phyloP scores from a whole-genome alignment of 768 basidiomycete genomes.

The Tephrocybe sp. region DNA sequence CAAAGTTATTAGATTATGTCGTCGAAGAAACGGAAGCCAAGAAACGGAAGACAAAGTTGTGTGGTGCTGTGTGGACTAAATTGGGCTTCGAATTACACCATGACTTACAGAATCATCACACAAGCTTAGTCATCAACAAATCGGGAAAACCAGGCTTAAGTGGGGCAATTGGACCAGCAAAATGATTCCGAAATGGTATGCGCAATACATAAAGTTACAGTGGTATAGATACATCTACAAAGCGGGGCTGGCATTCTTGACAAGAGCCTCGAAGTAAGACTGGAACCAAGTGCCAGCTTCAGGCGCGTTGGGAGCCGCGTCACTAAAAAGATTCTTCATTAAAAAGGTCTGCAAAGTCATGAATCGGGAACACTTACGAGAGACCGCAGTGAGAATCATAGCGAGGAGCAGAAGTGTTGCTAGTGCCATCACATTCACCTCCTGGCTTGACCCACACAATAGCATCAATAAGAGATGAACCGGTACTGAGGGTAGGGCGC shows the following conservation, averaged over 20 bases:
- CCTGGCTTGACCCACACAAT: slow-evolving; percentile 71
- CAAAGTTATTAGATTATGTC: slow-evolving; percentile 19
- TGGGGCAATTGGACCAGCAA: too few species aligned
- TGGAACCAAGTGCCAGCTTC: slow-evolving; percentile 73
- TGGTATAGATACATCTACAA: slow-evolving; percentile 30
- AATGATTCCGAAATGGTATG: too few species aligned
- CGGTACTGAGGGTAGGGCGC: slow-evolving; percentile 57
- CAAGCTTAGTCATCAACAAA: too few species aligned
- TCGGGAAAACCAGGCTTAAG: too few species aligned
- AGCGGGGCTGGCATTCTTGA: slow-evolving; percentile 52
- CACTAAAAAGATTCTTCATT: slow-evolving; percentile 29
- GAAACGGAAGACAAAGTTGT: too few species aligned
- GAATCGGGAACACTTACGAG: slow-evolving; percentile 34
- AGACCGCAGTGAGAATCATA: slow-evolving; percentile 52
- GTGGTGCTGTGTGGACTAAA: too few species aligned
- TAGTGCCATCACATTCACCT: slow-evolving; percentile 67
- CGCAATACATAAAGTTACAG: too few species aligned
- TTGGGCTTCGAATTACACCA: too few species aligned
- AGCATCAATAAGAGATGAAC: slow-evolving; percentile 53
- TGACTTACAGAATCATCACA: too few species aligned
- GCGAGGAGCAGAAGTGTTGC: slow-evolving; percentile 50
- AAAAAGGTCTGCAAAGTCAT: slow-evolving; percentile 1
- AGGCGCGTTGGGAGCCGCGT: slow-evolving; percentile 55
- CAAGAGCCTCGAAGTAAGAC: slow-evolving; percentile 60
- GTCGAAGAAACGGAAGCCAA: background rate